Conservation (phyloP, 108 stramenopile species). For the Cyclostephanos invisitatus region DNA sequence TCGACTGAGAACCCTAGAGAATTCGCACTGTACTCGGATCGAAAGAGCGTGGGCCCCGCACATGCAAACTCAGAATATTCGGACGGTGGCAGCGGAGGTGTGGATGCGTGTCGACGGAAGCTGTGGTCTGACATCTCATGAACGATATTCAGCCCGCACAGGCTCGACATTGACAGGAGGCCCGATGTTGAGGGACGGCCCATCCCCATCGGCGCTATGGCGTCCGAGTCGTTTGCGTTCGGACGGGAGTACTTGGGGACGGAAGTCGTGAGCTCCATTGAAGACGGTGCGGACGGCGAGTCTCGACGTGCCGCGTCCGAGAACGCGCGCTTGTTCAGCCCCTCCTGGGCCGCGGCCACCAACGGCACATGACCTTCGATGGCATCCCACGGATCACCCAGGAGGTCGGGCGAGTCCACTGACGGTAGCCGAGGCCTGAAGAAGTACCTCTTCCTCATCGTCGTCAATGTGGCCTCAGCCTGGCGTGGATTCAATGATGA, state of each 20-base stretch:
- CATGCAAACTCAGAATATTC: conserved; percentile 13
- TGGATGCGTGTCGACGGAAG: neutral
- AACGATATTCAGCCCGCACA: conserved; percentile 31
- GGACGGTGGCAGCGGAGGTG: conserved; percentile 4
- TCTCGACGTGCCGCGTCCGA: neutral
- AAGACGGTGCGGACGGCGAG: neutral
- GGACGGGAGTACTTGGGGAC: neutral
- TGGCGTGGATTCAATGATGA: neutral
- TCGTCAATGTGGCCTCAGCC: neutral
- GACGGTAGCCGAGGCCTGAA: neutral
- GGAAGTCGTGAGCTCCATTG: neutral
- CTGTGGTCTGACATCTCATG: conserved; percentile 15
- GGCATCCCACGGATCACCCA: neutral
- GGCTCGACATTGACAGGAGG: conserved; percentile 29
- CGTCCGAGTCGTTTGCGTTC: neutral
- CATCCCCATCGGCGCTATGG: neutral
- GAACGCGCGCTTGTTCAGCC: neutral
- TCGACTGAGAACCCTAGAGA: conserved; percentile 37
- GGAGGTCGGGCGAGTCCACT: neutral
- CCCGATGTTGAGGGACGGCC: neutral
- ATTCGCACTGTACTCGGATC: conserved; percentile 34
- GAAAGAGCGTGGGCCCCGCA: neutral
- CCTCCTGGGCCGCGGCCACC: neutral
- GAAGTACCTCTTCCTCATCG: neutral
- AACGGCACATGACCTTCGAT: neutral